These are phyloP conservation scores for Aspergillus carlsbadensis DNA, from an alignment of 495 filamentous ascomycete genomes.

Conservation along the genomic window DNA sequence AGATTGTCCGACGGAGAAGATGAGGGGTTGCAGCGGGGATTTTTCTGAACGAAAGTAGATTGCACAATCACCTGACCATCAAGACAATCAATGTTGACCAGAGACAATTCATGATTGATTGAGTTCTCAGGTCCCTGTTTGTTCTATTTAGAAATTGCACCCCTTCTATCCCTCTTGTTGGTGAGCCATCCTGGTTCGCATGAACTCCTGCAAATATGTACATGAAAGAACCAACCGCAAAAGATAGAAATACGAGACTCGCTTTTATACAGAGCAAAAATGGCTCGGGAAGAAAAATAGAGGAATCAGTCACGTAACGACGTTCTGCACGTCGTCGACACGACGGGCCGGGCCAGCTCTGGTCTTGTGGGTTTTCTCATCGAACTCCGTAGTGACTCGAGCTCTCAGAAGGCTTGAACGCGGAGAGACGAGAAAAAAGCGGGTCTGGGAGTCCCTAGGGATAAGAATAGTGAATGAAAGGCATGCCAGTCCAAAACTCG, in stretches of 20 bases:
- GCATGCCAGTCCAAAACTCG: not conserved
- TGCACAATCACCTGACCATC: not conserved
- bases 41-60: not conserved
- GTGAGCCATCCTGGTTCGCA: too few relatives aligned
- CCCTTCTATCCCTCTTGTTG: not conserved
- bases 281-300: not conserved
- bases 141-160: not conserved
- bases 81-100: not conserved
- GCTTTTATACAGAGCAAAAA: not conserved
- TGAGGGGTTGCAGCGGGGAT: not conserved
- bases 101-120: not conserved
- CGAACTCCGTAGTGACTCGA: not conserved
- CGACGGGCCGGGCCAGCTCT: conserved; percentile 8
- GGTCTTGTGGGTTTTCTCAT: not conserved
- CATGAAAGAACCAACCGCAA: not conserved
- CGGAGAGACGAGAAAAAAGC: not conserved
- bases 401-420: not conserved
- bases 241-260: not conserved
- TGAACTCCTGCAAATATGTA: not conserved
- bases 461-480: not conserved
- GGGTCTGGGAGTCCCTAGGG: not conserved
- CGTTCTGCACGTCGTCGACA: not conserved
- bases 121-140: not conserved
- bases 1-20: conserved; percentile 8
- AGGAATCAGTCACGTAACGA: not conserved